Conservation (phyloP, 139 green algal genomes). For the Chlamydomonas sphaeroides region DNA sequence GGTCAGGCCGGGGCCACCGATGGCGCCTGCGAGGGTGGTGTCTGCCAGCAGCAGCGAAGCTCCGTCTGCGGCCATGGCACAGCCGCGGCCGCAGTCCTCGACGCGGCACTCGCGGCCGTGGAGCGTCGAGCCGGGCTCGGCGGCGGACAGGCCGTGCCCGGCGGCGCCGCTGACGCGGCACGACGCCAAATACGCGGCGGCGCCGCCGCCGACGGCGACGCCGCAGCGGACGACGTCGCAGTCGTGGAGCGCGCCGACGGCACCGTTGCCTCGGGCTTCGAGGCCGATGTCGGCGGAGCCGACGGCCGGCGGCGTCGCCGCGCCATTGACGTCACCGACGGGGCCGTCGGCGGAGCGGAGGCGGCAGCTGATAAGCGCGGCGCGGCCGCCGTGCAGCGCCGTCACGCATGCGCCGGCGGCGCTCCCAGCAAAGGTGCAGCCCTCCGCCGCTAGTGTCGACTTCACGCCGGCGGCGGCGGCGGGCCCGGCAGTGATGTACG, state of each 20-base stretch:
- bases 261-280: neutral
- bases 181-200: neutral
- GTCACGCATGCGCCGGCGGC: conserved; percentile 16
- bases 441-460: neutral
- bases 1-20: neutral
- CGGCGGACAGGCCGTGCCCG: neutral
- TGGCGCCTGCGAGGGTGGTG: neutral
- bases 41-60: neutral
- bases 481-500: neutral
- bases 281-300: neutral
- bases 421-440: conserved; percentile 1
- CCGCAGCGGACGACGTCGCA: conserved; percentile 2
- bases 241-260: neutral
- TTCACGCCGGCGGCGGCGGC: neutral
- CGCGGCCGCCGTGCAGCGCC: conserved; percentile 1
- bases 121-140: neutral
- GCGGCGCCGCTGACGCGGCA: neutral
- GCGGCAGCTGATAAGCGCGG: neutral
- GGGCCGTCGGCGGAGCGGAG: neutral
- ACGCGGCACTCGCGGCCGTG: neutral
- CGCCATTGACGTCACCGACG: neutral
- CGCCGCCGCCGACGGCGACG: neutral
- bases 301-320: too few relatives aligned
- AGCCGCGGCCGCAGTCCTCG: conserved; percentile 8
- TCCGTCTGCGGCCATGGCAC: neutral